Evolutionary conservation across 768 basidiomycete species (phyloP).

Genomic region (Ramaria rubella): DNA sequence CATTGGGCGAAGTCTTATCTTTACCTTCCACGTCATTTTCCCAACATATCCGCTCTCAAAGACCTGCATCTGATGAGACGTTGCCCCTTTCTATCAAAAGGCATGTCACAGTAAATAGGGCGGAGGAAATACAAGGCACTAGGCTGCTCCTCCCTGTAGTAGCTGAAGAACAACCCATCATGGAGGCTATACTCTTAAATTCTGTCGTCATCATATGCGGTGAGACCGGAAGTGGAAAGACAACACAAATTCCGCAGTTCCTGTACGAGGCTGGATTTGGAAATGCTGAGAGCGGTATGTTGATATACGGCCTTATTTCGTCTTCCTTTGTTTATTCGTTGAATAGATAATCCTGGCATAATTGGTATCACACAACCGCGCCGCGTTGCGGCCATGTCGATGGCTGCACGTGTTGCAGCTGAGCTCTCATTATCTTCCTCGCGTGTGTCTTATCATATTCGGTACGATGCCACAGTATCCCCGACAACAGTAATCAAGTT

Average conservation of each 20-base stretch:
- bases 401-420: constrained; percentile 87
- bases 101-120: constrained; percentile 51
- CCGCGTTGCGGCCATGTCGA: constrained; percentile 94
- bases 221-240: constrained; percentile 98
- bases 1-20: constrained; percentile 65
- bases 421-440: constrained; percentile 83
- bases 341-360: constrained; percentile 90
- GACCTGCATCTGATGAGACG: neutral
- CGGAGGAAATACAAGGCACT: constrained; percentile 64
- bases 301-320: constrained; percentile 1
- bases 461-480: constrained; percentile 92
- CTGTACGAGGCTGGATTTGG: constrained; percentile 97
- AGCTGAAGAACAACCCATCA: constrained; percentile 88
- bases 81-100: constrained; percentile 26
- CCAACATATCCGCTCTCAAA: constrained; percentile 34
- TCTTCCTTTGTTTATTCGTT: neutral
- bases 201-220: constrained; percentile 83
- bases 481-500: constrained; percentile 92
- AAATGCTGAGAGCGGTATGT: constrained; percentile 66
- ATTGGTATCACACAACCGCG: constrained; percentile 97
- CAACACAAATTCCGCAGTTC: constrained; percentile 97
- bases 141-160: constrained; percentile 81
- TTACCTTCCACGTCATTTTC: constrained; percentile 65
- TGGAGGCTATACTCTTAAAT: constrained; percentile 85
- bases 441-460: constrained; percentile 91